Base-by-base conservation (phyloP, 345 rosid genomes). In the Corchorus capsularis region DNA sequence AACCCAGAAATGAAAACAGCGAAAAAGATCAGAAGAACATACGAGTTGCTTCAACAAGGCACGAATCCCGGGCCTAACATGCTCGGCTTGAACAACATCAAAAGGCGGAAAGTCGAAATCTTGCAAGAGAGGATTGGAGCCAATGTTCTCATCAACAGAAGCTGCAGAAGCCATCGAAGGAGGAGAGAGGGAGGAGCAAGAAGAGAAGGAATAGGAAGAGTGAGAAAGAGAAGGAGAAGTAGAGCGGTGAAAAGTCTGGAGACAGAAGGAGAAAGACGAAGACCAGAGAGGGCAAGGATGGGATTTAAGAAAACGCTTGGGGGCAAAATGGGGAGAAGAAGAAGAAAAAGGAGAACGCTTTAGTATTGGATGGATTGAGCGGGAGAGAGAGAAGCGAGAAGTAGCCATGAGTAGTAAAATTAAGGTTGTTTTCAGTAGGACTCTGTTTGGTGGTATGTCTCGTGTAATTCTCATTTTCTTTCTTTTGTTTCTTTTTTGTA, bases 101-200 rank as follows among this genome's bases (percentile, higher is more conserved):
- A 87, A 95, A 12, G 97, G 97, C 6, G 96, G 98, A 72, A 95
- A 91, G 5, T 87, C 90, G 6, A 90, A 95, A 74, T 88, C 88
- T 75, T 76, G 86, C 82, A 93, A 68, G 8, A 95, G 89, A 79
- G 98, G 98, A 73, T 93, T 95, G 75, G 82, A 60, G 4, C 80
- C 74, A 45, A 85, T 57, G n/a, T 63, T 47, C 20, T 66, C 84
- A 41, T 69, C 82, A 49, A 73, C 75, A 27, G 74, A 12, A 46
- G 84, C 71, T 17, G 82, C 34, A 2, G 79, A 15, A 64, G 89
- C 83, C 86, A 85, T 83, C 4, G 76, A 64, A 63, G 84, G 70
- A 19, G 81, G 1, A 22, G 89, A 57, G 75, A 45, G 2, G 34
- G 78, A 67, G 32, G 78, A 59, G 47, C 64, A 73, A 63, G 80